Evolutionary conservation across 2,329 filamentous ascomycete species (phyloP).

Genomic region (Pseudocercospora ulei): DNA sequence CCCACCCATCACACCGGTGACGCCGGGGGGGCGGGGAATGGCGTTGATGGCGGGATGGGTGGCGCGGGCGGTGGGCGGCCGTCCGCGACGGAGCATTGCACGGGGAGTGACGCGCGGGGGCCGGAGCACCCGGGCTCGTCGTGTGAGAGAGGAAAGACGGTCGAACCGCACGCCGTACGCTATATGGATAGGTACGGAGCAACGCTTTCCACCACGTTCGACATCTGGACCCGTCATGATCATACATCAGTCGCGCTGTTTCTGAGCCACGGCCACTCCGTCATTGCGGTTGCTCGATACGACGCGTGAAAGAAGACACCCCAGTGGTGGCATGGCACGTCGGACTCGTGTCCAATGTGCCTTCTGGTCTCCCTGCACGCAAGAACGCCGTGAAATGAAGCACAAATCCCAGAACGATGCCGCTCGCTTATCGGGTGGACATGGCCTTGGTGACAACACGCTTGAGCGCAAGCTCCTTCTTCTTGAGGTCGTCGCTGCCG

Average conservation of each 20-base stretch:
- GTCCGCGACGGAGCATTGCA: too few relatives aligned
- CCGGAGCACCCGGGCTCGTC: not conserved
- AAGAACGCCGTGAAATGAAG: conserved; percentile 22
- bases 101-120: too few relatives aligned
- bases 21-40: too few relatives aligned
- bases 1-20: too few relatives aligned
- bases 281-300: conserved; percentile 25
- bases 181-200: conserved; percentile 19
- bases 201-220: conserved; percentile 20
- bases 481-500: conserved; percentile 88
- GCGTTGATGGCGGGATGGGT: too few relatives aligned
- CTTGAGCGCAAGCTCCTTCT: conserved; percentile 99
- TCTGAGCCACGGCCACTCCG: conserved; percentile 20
- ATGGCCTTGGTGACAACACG: conserved; percentile 80
- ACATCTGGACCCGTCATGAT: conserved; percentile 22
- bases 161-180: conserved; percentile 6
- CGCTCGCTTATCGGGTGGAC: conserved; percentile 32
- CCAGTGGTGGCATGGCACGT: conserved; percentile 13
- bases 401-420: conserved; percentile 15
- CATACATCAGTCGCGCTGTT: conserved; percentile 27
- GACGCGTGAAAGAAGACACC: conserved; percentile 17
- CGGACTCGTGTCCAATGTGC: conserved; percentile 17
- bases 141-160: not conserved
- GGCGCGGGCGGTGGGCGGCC: too few relatives aligned
- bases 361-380: conserved; percentile 21